Percentiles rank a stretch among this genome's conserved stretches.
phyloP scores from a whole-genome alignment of 2,329 filamentous ascomycete species.

The Fusarium hostae region DNA sequence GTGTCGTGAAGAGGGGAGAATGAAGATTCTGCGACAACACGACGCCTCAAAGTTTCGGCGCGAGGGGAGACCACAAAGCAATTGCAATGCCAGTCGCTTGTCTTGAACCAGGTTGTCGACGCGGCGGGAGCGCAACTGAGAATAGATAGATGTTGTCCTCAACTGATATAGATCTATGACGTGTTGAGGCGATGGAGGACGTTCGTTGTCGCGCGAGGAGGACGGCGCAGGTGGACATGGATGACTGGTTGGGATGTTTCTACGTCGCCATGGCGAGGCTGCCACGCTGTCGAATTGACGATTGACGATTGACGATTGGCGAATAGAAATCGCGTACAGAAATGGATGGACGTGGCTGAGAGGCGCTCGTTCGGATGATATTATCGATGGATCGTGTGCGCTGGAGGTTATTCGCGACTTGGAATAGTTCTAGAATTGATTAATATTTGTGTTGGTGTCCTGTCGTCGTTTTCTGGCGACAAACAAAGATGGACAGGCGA shows the following conservation, averaged over 20 bases:
- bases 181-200: constrained; percentile 28
- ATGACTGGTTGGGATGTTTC: constrained; percentile 41
- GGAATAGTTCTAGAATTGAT: constrained; percentile 31
- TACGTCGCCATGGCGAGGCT: constrained; percentile 47
- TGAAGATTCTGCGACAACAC: constrained; percentile 30
- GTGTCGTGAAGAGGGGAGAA: not conserved
- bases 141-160: constrained; percentile 6
- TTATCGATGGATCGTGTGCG: constrained; percentile 25
- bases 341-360: constrained; percentile 7
- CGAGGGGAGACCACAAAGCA: constrained; percentile 35
- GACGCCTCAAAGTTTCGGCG: constrained; percentile 28
- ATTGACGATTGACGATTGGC: constrained; percentile 41
- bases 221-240: constrained; percentile 46
- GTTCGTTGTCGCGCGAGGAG: constrained; percentile 42
- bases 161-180: not conserved
- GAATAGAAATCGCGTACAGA: constrained; percentile 22
- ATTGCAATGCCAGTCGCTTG: constrained; percentile 35
- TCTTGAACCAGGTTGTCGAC: constrained; percentile 35
- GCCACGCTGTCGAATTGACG: constrained; percentile 41
- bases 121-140: constrained; percentile 30
- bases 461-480: constrained; percentile 41
- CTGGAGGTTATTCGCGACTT: constrained; percentile 22
- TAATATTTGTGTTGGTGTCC: constrained; percentile 35
- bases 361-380: not conserved
- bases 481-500: constrained; percentile 38